Base-by-base conservation (phyloP, 2,329 filamentous ascomycete genomes). In the Catunica adiposa region DNA sequence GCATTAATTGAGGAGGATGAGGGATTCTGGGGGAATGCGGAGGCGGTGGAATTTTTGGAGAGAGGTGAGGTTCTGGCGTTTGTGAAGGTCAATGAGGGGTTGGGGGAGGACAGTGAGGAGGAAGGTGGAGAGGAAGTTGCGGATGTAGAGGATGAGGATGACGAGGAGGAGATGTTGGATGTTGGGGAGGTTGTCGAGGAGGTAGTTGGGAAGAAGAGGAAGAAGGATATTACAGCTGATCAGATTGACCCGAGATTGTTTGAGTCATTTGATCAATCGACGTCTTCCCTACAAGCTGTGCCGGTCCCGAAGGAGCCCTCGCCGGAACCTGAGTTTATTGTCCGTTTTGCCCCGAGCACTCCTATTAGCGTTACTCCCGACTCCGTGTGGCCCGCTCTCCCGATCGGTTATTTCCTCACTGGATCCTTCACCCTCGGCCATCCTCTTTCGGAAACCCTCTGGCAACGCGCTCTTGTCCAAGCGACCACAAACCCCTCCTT, bases 1-100 rank as follows among this genome's bases (percentile, higher is more conserved):
- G 57, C 50, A 1, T 37, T 56, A n/a, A 58, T 58, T 54, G 57
- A 58, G 26, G 57, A 58, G 14, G 57, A 58, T 29, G 57, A 56
- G 6, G 20, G 48, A 1, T 50, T 58, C 2, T 56, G 57, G 57
- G 54, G 55, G n/a, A 56, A 58, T 51, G 53, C 57, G n/a, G 50
- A 29, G 15, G 51, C 57, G 6, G 57, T 58, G 4, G 40, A 44
- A 15, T 58, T 58, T 20, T 48, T 58, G 17, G 46, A 40, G 8
- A 55, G 53, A 8, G 50, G 17, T 29, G 48, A 47, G 31, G 54
- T 58, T 20, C 17, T 58, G n/a, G 57, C 57, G 3, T 58, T 58
- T 54, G 22, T 58, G n/a, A 47, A 37, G 46, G 52, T 53, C n/a
- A 58, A 58, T 15, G 46, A 58, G 38, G 54, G 56, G 38, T 31